Evolutionary conservation across 306 rosid species (phyloP), one percentile per base, ranked within the genome.

Genomic region (Rosa chinensis): DNA sequence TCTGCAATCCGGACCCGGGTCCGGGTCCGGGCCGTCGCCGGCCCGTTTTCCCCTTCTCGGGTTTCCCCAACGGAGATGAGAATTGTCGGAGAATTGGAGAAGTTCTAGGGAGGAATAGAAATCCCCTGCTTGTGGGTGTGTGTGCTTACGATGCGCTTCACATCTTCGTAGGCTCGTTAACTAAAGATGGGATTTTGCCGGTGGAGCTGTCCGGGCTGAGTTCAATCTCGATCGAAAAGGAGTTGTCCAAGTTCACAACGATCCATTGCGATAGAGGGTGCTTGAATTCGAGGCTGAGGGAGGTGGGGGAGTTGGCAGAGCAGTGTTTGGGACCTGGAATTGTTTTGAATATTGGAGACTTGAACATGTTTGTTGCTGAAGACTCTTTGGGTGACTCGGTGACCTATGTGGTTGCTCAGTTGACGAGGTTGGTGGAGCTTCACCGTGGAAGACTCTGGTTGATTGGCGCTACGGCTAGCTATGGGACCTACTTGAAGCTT

Each of bases 121-220:
- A 88, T 72, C 96, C 98, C 43, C 82, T 96, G 56, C 99, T 96
- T 8, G 89, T 96, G 4, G 99, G 99, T 18, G 91, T 89, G 50
- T 88, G 87, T 50, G 91, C 93, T 6, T 76, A 73, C 68, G 94
- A 90, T 5, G 94, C 92, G 5, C 89, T 96, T 9, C 73, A 47
- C 32, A 73, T 80, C 37, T 93, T 96, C 82, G 63, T 70, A 0
- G 91, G 89, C n/a, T 88, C 87, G 16, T 37, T 37, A 66, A 39
- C 42, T 1, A 66, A 66, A 37, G 45, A 66, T 2, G 70, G 21
- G 92, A 89, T 88, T 68, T 69, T 93, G 58, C 99, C 97, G 0
- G 52, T 75, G 74, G 92, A 89, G 68, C 72, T 93, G 2, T 73
- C 77, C 16, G 97, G 94, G 49, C 10, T 93, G 78, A 85, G 74